These are phyloP conservation scores for Saccharomyces mikatae DNA, from an alignment of 805 yeast genomes.

Conservation along the genomic window DNA sequence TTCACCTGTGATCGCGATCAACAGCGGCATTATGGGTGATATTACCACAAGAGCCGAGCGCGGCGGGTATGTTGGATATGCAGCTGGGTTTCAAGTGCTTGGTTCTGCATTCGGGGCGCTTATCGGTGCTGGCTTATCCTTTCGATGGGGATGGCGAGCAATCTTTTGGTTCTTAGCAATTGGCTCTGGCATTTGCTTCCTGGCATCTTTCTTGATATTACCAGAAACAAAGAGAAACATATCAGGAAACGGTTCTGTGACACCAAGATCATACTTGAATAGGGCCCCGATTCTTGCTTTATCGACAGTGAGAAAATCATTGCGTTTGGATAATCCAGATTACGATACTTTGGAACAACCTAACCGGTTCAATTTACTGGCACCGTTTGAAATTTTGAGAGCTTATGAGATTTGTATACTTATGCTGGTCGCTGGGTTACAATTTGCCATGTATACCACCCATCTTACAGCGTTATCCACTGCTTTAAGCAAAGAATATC, in stretches of 20 bases:
- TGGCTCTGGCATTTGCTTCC: slow-evolving; percentile 43
- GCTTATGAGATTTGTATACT: slow-evolving; percentile 40
- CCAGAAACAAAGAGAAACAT: slow-evolving; percentile 72
- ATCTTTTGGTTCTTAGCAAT: slow-evolving; percentile 71
- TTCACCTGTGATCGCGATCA: slow-evolving; percentile 66
- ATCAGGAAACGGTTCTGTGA: slow-evolving; percentile 67
- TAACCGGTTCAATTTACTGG: slow-evolving; percentile 23
- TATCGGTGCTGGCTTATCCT: slow-evolving; percentile 41
- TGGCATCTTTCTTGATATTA: slow-evolving; percentile 33
- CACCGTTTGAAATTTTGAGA: slow-evolving; percentile 38
- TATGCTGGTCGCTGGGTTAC: slow-evolving; percentile 51
- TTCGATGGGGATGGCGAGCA: slow-evolving; percentile 60
- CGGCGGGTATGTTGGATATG: slow-evolving; percentile 62
- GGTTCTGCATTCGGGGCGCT: slow-evolving; percentile 79
- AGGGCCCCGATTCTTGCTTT: slow-evolving; percentile 38
- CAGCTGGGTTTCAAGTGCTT: slow-evolving; percentile 53
- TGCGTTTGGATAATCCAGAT: slow-evolving; percentile 30
- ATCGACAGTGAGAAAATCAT: slow-evolving; percentile 14
- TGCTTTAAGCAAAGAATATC: slow-evolving; percentile 41
- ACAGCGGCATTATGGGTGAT: slow-evolving; percentile 69
- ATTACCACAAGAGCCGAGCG: slow-evolving; percentile 55
- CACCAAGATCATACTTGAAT: slow-evolving; percentile 39
- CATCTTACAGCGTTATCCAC: slow-evolving; percentile 59
- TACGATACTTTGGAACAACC: slow-evolving; percentile 22
- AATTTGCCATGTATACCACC: slow-evolving; percentile 65